phyloP scores from a whole-genome alignment of 768 basidiomycete genomes.

The Lactarius evosmus region DNA sequence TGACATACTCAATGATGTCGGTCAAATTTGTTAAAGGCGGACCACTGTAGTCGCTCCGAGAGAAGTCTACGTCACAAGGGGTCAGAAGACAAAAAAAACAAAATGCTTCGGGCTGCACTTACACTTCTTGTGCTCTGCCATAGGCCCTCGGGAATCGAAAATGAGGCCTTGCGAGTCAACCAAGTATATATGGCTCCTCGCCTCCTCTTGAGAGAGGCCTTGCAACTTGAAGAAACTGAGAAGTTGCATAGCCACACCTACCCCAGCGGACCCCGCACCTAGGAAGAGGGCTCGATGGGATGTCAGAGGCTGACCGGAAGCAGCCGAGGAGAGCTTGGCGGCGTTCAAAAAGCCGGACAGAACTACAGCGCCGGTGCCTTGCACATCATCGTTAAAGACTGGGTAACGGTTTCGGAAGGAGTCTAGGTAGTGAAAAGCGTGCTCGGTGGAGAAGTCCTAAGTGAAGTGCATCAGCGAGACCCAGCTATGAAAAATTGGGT shows the following conservation, averaged over 20 bases:
- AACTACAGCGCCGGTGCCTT: conserved; percentile 83
- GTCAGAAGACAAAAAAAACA: conserved; percentile 8
- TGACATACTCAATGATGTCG: conserved; percentile 75
- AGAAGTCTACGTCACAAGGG: conserved; percentile 56
- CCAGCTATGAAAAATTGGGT: neutral
- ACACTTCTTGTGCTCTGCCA: conserved; percentile 87
- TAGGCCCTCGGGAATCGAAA: conserved; percentile 62
- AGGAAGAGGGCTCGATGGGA: conserved; percentile 89
- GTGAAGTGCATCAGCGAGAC: conserved; percentile 1
- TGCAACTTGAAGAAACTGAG: conserved; percentile 85
- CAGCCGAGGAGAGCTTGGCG: conserved; percentile 67
- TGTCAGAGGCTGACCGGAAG: conserved; percentile 62
- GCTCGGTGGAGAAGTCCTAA: conserved; percentile 88
- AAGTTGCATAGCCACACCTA: conserved; percentile 87
- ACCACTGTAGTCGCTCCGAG: conserved; percentile 74
- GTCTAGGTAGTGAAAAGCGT: conserved; percentile 83
- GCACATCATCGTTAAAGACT: conserved; percentile 56
- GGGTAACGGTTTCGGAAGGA: conserved; percentile 72
- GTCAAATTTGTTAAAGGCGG: conserved; percentile 70
- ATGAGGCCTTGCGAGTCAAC: conserved; percentile 87
- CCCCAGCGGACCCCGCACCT: conserved; percentile 88
- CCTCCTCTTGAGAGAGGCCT: conserved; percentile 74
- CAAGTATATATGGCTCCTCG: conserved; percentile 72
- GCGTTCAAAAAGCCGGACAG: conserved; percentile 89
- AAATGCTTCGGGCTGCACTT: conserved; percentile 28